phyloP scores from a whole-genome alignment of 2,329 filamentous ascomycete species.

The Periconia sp. region DNA sequence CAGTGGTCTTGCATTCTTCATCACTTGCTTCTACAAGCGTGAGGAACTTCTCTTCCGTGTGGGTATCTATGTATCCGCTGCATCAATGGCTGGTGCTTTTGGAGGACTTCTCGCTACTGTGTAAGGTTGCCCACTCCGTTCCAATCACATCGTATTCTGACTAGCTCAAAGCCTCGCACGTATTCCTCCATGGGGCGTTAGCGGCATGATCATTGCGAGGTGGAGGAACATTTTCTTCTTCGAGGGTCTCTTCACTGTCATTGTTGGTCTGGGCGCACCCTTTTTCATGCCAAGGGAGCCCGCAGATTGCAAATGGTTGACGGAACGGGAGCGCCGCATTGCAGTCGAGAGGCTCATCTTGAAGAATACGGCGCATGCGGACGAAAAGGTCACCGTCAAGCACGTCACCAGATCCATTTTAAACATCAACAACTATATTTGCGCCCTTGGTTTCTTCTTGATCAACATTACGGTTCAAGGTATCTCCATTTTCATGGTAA shows the following conservation, averaged over 20 bases:
- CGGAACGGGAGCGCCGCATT: constrained; percentile 56
- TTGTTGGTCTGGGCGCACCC: constrained; percentile 52
- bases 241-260: constrained; percentile 58
- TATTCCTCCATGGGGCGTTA: constrained; percentile 57
- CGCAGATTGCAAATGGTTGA: constrained; percentile 53
- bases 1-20: constrained; percentile 58
- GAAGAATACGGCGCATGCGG: constrained; percentile 51
- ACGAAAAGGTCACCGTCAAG: constrained; percentile 51
- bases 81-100: constrained; percentile 60
- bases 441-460: constrained; percentile 60
- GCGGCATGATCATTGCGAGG: constrained; percentile 47
- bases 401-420: constrained; percentile 56
- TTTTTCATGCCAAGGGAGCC: constrained; percentile 57
- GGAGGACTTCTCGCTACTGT: constrained; percentile 59
- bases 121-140: constrained; percentile 33
- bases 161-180: constrained; percentile 25
- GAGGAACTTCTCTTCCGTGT: constrained; percentile 59
- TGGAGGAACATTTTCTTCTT: constrained; percentile 62
- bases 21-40: constrained; percentile 60
- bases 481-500: constrained; percentile 43
- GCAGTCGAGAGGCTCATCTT: constrained; percentile 54
- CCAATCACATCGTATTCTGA: neutral
- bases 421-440: constrained; percentile 63
- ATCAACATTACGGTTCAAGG: constrained; percentile 63
- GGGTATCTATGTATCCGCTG: constrained; percentile 59